These are phyloP conservation scores for Pterocarpus santalinus DNA, from an alignment of 306 rosid species.

Conservation along the genomic window DNA sequence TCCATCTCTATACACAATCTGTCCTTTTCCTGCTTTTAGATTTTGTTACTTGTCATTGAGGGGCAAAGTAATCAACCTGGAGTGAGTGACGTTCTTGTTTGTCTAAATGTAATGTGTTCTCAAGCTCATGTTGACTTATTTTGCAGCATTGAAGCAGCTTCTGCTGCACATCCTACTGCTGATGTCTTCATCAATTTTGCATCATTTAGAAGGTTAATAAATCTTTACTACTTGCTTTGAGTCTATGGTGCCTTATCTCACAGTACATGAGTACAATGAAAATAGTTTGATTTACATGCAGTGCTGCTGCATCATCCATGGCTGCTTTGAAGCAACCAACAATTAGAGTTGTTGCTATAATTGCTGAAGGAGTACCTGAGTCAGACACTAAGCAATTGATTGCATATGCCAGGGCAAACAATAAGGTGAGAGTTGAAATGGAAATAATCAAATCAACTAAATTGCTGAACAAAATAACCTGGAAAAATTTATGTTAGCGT, in stretches of 20 bases:
- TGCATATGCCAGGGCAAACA: slow-evolving; percentile 91
- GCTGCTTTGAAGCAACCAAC: slow-evolving; percentile 95
- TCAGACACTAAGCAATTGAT: slow-evolving; percentile 93
- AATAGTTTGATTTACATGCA: slow-evolving; percentile 50
- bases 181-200: slow-evolving; percentile 99
- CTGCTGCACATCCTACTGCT: slow-evolving; percentile 98
- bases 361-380: slow-evolving; percentile 99
- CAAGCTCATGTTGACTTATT: slow-evolving; percentile 34
- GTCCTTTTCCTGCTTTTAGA: slow-evolving; percentile 13
- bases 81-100: slow-evolving; percentile 33
- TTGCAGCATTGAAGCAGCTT: slow-evolving; percentile 93
- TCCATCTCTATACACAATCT: slow-evolving; percentile 33
- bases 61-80: slow-evolving; percentile 20
- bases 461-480: slow-evolving; percentile 28
- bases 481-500: slow-evolving; percentile 43
- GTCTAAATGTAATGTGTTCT: slow-evolving; percentile 45
- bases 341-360: slow-evolving; percentile 93
- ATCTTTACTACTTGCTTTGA: slow-evolving; percentile 32
- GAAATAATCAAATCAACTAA: slow-evolving; percentile 27
- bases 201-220: slow-evolving; percentile 86
- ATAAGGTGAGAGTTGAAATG: slow-evolving; percentile 69
- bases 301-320: slow-evolving; percentile 98
- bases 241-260: slow-evolving; percentile 15
- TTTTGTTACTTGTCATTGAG: slow-evolving; percentile 8
- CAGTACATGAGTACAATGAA: slow-evolving; percentile 2